Evolutionary conservation across 148 eudicot species (phyloP).

Genomic region (Linanthus parryae): DNA sequence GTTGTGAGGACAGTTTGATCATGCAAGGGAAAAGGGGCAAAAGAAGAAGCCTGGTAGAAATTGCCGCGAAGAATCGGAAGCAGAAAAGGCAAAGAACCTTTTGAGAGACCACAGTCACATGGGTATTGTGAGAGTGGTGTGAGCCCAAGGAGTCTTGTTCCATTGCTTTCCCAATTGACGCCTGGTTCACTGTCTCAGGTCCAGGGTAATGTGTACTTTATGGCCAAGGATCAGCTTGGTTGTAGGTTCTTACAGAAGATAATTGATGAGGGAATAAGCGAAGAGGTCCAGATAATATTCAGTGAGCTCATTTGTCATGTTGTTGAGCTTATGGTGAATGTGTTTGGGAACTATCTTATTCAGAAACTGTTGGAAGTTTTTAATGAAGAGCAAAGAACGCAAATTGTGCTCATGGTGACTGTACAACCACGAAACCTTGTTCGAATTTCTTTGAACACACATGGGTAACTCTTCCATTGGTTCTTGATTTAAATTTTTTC

Average conservation of each 20-base stretch:
- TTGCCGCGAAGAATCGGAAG: slow-evolving; percentile 11
- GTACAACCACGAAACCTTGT: slow-evolving; percentile 44
- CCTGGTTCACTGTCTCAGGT: slow-evolving; percentile 30
- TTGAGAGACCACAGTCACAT: slow-evolving; percentile 14
- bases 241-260: slow-evolving; percentile 61
- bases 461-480: slow-evolving; percentile 36
- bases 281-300: slow-evolving; percentile 52
- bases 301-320: slow-evolving; percentile 47
- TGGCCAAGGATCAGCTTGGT: slow-evolving; percentile 71
- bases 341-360: slow-evolving; percentile 69
- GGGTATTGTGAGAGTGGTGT: slow-evolving; percentile 14
- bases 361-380: slow-evolving; percentile 64
- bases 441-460: slow-evolving; percentile 43
- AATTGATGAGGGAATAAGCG: slow-evolving; percentile 45
- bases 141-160: slow-evolving; percentile 4
- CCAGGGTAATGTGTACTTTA: slow-evolving; percentile 28
- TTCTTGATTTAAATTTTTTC: background rate
- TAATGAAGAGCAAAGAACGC: slow-evolving; percentile 52
- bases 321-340: slow-evolving; percentile 57
- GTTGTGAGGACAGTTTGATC: slow-evolving; percentile 25
- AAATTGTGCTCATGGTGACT: slow-evolving; percentile 43
- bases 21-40: slow-evolving; percentile 21
- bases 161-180: slow-evolving; percentile 14
- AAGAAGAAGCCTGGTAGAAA: slow-evolving; percentile 23
- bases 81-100: slow-evolving; percentile 21